Evolutionary conservation across 768 basidiomycete genomes (phyloP), one percentile per base, ranked within the genome.

Genomic region (Termitomyces titanicus): DNA sequence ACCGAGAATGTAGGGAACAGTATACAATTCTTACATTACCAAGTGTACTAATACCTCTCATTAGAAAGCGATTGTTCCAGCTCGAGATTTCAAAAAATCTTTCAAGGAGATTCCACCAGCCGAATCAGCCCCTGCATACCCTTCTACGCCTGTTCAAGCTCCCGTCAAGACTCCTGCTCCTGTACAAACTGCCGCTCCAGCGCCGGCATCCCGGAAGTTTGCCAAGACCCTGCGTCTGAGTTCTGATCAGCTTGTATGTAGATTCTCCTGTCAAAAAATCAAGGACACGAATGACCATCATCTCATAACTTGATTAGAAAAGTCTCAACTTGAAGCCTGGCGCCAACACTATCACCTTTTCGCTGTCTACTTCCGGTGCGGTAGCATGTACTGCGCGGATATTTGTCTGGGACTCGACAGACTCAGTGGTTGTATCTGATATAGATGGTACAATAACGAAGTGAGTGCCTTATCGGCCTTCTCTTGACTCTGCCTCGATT

Each of bases 381-480:
- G 82, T 90, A 2, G 92, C 89, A 3, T 96, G 94, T 56, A 86
- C 94, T 2, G 92, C 97, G 18, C 81, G 94, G 5, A 91, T 99
- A 57, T 99, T 99, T 62, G 79, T 98, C 22, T 98, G 94, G 95
- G 92, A 98, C 54, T 82, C 86, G n/a, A 86, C 85, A 2, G 94
- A 97, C 64, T 79, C 81, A 3, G 83, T 99, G 20, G 90, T 99
- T 24, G 85, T 99, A 38, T 97, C 94, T 39, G 97, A 99, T 65
- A 98, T 99, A 57, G 97, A 99, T 65, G 97, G 97, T 6, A 99
- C 96, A 1, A 99, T 99, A 66, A 99, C 97, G 9, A 98, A 98
- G 94, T 96, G 60, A 39, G 18, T 29, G 9, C 18, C 29, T 57
- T 10, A 6, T n/a, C n/a, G 17, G 13, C 12, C 29, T n/a, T 31